Percentiles rank a stretch among this genome's conserved stretches.
phyloP scores from a whole-genome alignment of 768 basidiomycete genomes.

The Hydnomerulius pinastri region DNA sequence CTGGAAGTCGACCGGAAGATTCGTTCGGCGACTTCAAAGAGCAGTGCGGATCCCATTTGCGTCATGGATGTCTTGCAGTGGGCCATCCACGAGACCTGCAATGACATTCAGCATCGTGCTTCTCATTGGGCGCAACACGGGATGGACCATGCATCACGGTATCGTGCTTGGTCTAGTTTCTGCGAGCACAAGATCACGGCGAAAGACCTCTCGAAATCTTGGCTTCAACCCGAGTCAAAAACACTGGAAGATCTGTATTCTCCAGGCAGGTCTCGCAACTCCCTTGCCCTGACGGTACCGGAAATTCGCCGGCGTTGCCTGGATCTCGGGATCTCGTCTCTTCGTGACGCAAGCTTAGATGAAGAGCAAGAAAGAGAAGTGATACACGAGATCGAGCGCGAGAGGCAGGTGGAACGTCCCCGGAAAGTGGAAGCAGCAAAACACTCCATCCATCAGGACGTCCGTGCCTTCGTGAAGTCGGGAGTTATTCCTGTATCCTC shows the following conservation, averaged over 20 bases:
- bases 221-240: slow-evolving; percentile 45
- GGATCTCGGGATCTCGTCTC: slow-evolving; percentile 16
- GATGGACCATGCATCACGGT: slow-evolving; percentile 30
- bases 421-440: slow-evolving; percentile 20
- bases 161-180: slow-evolving; percentile 11
- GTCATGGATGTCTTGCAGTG: slow-evolving; percentile 40
- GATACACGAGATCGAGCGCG: slow-evolving; percentile 44
- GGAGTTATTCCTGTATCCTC: slow-evolving; percentile 27
- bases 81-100: slow-evolving; percentile 44
- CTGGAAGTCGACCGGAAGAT: slow-evolving; percentile 39
- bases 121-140: slow-evolving; percentile 45
- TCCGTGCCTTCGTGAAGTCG: slow-evolving; percentile 25
- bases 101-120: slow-evolving; percentile 35
- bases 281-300: not conserved
- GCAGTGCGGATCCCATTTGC: not conserved
- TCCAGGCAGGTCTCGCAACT: not conserved
- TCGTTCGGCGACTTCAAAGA: slow-evolving; percentile 20
- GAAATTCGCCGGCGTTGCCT: slow-evolving; percentile 16
- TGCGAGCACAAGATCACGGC: not conserved
- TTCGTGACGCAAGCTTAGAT: slow-evolving; percentile 29
- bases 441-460: slow-evolving; percentile 24
- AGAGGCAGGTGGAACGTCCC: slow-evolving; percentile 41
- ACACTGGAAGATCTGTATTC: slow-evolving; percentile 39
- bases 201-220: slow-evolving; percentile 17
- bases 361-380: slow-evolving; percentile 57